These are phyloP conservation scores for Aegilops speltoides DNA, from an alignment of 176 grass and related monocot species.

Conservation along the genomic window DNA sequence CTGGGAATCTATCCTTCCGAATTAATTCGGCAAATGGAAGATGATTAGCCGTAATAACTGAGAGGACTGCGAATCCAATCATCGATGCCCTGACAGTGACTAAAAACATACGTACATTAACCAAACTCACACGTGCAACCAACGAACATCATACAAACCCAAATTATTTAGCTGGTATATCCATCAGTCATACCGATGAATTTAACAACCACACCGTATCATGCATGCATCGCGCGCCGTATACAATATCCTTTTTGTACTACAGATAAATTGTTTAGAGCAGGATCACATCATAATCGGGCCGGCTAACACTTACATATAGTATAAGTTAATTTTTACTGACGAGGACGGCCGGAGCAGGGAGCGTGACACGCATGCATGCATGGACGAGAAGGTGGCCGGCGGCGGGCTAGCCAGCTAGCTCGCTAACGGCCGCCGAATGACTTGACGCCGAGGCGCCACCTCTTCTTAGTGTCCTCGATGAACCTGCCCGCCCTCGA, in stretches of 20 bases:
- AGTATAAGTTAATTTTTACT: background rate
- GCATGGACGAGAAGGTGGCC: background rate
- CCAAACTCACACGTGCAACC: background rate
- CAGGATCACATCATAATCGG: background rate
- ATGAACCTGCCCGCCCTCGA: conserved; percentile 29
- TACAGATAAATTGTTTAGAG: background rate
- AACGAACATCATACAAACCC: background rate
- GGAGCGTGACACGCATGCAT: background rate
- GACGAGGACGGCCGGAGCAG: background rate
- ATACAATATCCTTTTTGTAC: background rate
- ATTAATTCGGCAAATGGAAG: background rate
- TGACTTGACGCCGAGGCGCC: background rate
- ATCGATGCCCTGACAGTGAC: background rate
- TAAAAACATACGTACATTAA: background rate
- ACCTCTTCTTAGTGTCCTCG: background rate
- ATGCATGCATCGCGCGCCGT: background rate
- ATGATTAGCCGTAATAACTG: background rate
- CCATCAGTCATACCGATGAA: background rate
- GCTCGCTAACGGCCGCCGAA: conserved; percentile 9
- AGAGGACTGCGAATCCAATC: background rate
- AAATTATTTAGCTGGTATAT: background rate
- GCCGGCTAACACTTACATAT: background rate
- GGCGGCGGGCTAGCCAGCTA: background rate
- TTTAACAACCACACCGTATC: background rate
- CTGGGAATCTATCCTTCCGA: background rate